Evolutionary conservation across 1,284 basidiomycete species (phyloP).

Genomic region (Ceratobasidium sp.): DNA sequence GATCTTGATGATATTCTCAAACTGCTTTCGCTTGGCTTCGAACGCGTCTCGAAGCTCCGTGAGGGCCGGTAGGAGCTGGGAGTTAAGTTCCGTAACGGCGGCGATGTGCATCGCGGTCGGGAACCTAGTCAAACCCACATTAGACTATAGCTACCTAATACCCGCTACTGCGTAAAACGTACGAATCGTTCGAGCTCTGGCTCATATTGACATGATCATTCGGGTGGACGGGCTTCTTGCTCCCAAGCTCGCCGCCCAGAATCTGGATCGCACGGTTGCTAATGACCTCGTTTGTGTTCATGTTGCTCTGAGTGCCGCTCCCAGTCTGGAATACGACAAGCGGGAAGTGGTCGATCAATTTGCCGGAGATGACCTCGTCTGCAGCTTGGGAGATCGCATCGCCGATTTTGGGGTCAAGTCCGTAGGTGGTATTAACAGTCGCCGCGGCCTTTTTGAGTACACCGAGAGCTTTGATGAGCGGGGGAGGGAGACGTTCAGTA

Average conservation of each 20-base stretch:
- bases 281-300: slow-evolving; percentile 99
- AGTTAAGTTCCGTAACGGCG: slow-evolving; percentile 89
- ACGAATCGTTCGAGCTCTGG: slow-evolving; percentile 99
- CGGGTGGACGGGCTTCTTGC: slow-evolving; percentile 98
- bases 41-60: slow-evolving; percentile 87
- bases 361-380: slow-evolving; percentile 98
- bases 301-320: slow-evolving; percentile 99
- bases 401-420: slow-evolving; percentile 90
- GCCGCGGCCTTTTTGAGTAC: slow-evolving; percentile 99
- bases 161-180: slow-evolving; percentile 54
- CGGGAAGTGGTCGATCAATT: slow-evolving; percentile 96
- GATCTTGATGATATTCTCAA: slow-evolving; percentile 97
- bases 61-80: slow-evolving; percentile 88
- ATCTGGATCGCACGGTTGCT: slow-evolving; percentile 98
- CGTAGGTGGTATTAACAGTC: slow-evolving; percentile 91
- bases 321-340: slow-evolving; percentile 99
- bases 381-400: slow-evolving; percentile 93
- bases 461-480: slow-evolving; percentile 98
- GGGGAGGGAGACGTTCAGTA: slow-evolving; percentile 91
- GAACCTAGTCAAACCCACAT: slow-evolving; percentile 72
- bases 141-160: slow-evolving; percentile 16
- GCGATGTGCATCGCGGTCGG: slow-evolving; percentile 99
- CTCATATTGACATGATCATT: slow-evolving; percentile 99
- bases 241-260: slow-evolving; percentile 94
- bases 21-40: slow-evolving; percentile 83